These are phyloP conservation scores for Flaveria robusta DNA, from an alignment of 129 eudicot genomes.

Conservation along the genomic window DNA sequence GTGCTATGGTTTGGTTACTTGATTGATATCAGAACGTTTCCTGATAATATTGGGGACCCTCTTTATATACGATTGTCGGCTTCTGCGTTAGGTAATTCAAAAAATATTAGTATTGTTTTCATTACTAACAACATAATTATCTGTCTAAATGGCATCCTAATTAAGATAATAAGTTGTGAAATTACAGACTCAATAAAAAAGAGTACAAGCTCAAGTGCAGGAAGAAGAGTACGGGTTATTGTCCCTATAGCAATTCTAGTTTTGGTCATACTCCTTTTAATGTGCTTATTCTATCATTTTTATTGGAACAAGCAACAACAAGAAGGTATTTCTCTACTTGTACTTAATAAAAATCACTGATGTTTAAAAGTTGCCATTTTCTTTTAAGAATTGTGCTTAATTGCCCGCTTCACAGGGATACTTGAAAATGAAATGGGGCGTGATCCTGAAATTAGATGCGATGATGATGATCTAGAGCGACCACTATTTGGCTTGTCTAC, in stretches of 20 bases:
- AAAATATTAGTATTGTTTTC: not conserved
- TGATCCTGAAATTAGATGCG: too few relatives aligned
- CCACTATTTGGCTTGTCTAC: constrained; percentile 24
- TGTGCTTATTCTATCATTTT: constrained; percentile 1
- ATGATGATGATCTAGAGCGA: not conserved
- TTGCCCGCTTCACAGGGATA: too few relatives aligned
- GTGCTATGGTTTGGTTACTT: not conserved
- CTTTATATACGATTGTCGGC: not conserved
- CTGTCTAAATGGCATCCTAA: too few relatives aligned
- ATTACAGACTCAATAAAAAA: not conserved
- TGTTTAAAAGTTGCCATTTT: too few relatives aligned
- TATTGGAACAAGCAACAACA: constrained; percentile 4
- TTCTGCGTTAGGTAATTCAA: not conserved
- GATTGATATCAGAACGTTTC: not conserved
- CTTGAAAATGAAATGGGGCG: too few relatives aligned
- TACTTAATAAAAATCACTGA: too few relatives aligned
- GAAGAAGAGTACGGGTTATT: not conserved
- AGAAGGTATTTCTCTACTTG: constrained; percentile 7
- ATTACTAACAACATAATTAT: too few relatives aligned
- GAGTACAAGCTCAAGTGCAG: not conserved
- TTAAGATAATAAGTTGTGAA: not conserved
- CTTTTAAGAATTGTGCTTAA: too few relatives aligned
- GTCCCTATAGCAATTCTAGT: constrained; percentile 3
- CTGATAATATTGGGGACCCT: not conserved
- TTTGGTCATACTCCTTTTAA: constrained; percentile 3